Evolutionary conservation across 1,284 basidiomycete genomes (phyloP).

Genomic region (Malassezia vespertilionis): DNA sequence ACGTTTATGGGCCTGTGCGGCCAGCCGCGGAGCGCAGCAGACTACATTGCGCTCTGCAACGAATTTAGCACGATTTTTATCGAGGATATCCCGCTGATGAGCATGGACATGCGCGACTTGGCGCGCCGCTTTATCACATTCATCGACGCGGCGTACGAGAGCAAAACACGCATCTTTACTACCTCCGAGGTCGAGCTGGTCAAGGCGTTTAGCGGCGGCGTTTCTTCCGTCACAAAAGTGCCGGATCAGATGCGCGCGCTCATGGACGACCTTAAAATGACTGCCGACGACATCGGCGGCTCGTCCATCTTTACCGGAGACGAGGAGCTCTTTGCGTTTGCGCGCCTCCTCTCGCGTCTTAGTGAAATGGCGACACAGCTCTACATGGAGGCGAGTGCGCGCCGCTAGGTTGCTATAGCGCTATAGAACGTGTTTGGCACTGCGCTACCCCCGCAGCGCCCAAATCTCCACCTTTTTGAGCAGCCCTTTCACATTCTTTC

Average conservation of each 20-base stretch:
- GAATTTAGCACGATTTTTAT: constrained; percentile 80
- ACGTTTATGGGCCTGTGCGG: constrained; percentile 79
- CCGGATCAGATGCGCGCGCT: constrained; percentile 36
- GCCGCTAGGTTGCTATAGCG: constrained; percentile 1
- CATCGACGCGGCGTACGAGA: constrained; percentile 63
- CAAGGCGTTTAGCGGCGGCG: constrained; percentile 33
- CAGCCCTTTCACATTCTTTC: constrained; percentile 50
- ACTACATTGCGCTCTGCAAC: constrained; percentile 87
- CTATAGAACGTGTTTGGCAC: too few species aligned
- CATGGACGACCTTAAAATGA: constrained; percentile 43
- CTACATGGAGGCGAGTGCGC: constrained; percentile 15
- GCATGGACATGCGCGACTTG: constrained; percentile 68
- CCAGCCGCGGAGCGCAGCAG: constrained; percentile 77
- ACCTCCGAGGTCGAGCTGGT: constrained; percentile 38
- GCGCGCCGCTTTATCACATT: constrained; percentile 94
- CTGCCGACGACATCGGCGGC: constrained; percentile 41
- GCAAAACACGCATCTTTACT: constrained; percentile 38
- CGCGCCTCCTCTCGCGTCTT: constrained; percentile 39
- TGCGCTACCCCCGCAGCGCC: constrained; percentile 20
- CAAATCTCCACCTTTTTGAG: constrained; percentile 43
- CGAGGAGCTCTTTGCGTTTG: constrained; percentile 46
- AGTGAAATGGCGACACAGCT: constrained; percentile 42
- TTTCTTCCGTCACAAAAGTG: constrained; percentile 16
- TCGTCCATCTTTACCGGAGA: constrained; percentile 44
- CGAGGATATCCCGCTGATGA: constrained; percentile 73